These are phyloP conservation scores for Ceratocystiopsis sp. DNA, from an alignment of 2,329 filamentous ascomycete species.

Conservation along the genomic window DNA sequence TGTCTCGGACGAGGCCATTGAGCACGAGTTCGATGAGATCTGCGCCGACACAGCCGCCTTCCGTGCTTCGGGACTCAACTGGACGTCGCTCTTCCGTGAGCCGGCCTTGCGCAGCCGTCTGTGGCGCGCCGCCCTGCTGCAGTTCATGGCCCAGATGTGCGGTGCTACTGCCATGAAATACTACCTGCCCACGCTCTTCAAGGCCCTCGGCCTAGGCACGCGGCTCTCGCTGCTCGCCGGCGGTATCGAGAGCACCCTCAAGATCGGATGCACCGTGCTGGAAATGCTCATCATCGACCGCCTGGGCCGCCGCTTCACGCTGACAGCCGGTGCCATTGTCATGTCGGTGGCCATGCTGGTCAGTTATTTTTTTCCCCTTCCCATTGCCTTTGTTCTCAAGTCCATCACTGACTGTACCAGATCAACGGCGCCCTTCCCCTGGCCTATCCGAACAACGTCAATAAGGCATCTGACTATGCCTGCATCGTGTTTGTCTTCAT, in stretches of 20 bases:
- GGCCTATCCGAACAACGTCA: slow-evolving; percentile 31
- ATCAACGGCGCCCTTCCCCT: slow-evolving; percentile 36
- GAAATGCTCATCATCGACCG: slow-evolving; percentile 40
- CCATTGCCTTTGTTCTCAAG: too few species aligned
- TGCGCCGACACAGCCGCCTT: slow-evolving; percentile 23
- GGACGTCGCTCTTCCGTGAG: slow-evolving; percentile 32
- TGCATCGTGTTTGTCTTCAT: slow-evolving; percentile 41
- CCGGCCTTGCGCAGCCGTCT: slow-evolving; percentile 30
- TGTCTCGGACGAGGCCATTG: slow-evolving; percentile 19
- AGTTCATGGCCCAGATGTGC: slow-evolving; percentile 44
- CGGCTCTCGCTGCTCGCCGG: slow-evolving; percentile 33
- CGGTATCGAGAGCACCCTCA: slow-evolving; percentile 38
- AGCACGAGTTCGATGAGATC: slow-evolving; percentile 29
- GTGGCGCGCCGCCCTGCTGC: slow-evolving; percentile 38
- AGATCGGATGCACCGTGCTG: slow-evolving; percentile 36
- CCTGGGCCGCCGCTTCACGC: slow-evolving; percentile 29
- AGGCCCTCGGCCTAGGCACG: slow-evolving; percentile 29
- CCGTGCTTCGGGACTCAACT: slow-evolving; percentile 19
- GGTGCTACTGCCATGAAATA: slow-evolving; percentile 44
- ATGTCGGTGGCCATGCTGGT: slow-evolving; percentile 34
- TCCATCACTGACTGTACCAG: too few species aligned
- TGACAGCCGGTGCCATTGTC: slow-evolving; percentile 30
- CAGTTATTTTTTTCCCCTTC: too few species aligned
- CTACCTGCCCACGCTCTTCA: slow-evolving; percentile 36
- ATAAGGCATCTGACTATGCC: slow-evolving; percentile 27